Conservation (phyloP, 352 stramenopile species). For the Pythium grandisporangium region DNA sequence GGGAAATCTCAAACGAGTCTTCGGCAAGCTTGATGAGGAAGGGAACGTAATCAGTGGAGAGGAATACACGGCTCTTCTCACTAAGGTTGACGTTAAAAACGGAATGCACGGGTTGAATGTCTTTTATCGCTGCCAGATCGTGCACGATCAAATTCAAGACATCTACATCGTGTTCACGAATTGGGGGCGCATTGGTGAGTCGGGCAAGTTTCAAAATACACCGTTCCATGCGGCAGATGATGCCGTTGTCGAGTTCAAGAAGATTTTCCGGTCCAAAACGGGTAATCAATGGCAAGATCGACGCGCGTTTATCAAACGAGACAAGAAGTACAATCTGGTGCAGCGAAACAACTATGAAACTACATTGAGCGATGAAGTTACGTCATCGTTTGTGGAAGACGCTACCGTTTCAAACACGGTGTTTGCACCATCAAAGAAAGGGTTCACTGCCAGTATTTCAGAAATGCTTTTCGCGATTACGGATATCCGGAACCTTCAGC, state of each 20-base stretch:
- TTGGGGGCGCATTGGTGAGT: conserved; percentile 67
- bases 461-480: conserved; percentile 61
- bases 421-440: conserved; percentile 25
- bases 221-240: conserved; percentile 44
- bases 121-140: conserved; percentile 69
- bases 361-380: conserved; percentile 46
- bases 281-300: conserved; percentile 54
- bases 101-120: conserved; percentile 66
- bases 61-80: conserved; percentile 46
- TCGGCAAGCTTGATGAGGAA: conserved; percentile 15
- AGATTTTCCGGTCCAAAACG: conserved; percentile 75
- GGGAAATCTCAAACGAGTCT: conserved; percentile 36
- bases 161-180: conserved; percentile 77
- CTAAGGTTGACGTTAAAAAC: conserved; percentile 71
- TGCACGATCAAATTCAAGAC: conserved; percentile 53
- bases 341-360: conserved; percentile 48
- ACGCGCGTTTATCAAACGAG: conserved; percentile 41
- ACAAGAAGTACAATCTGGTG: conserved; percentile 68
- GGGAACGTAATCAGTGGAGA: conserved; percentile 19
- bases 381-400: conserved; percentile 33
- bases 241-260: conserved; percentile 65
- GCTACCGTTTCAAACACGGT: conserved; percentile 13
- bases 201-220: conserved; percentile 72
- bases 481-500: conserved; percentile 55
- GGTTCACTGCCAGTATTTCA: conserved; percentile 24